phyloP scores from a whole-genome alignment of 2,329 filamentous ascomycete species.

The Cercospora beticola region DNA sequence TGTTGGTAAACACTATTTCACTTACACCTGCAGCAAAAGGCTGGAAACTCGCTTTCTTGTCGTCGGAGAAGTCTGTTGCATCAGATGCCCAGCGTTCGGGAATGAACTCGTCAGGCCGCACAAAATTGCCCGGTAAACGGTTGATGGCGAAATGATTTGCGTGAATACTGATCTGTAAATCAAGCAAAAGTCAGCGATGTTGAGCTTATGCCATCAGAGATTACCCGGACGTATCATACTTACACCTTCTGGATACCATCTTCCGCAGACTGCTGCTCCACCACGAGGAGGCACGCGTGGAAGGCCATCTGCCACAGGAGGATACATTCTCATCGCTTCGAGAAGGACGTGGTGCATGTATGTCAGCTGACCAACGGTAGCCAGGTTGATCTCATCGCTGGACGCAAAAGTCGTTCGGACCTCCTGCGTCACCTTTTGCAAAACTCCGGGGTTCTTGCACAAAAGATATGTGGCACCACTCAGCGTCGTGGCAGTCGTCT shows the following conservation, averaged over 20 bases:
- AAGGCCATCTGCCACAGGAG: not conserved
- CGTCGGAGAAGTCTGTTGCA: not conserved
- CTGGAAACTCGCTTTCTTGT: constrained; percentile 16
- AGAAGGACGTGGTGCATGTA: constrained; percentile 7
- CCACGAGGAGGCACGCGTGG: not conserved
- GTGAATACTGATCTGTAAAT: not conserved
- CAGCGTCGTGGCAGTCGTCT: constrained; percentile 37
- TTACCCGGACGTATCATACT: not conserved
- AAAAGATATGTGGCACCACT: constrained; percentile 35
- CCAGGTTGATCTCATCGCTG: constrained; percentile 4
- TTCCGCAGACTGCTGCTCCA: not conserved
- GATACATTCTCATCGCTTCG: not conserved
- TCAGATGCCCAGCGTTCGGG: not conserved
- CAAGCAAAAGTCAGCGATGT: too few relatives aligned
- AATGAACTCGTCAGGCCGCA: not conserved
- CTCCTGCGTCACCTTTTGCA: constrained; percentile 37
- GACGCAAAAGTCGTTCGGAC: constrained; percentile 1
- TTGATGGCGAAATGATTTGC: not conserved
- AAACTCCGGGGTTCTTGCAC: constrained; percentile 31
- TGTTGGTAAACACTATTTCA: too few relatives aligned
- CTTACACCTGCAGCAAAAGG: constrained; percentile 14
- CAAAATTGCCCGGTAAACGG: not conserved
- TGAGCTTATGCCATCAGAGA: too few relatives aligned
- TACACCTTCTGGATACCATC: not conserved
- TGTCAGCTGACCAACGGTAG: constrained; percentile 4